Conservation (phyloP, 1,284 basidiomycete genomes). For the Irpex sp. region DNA sequence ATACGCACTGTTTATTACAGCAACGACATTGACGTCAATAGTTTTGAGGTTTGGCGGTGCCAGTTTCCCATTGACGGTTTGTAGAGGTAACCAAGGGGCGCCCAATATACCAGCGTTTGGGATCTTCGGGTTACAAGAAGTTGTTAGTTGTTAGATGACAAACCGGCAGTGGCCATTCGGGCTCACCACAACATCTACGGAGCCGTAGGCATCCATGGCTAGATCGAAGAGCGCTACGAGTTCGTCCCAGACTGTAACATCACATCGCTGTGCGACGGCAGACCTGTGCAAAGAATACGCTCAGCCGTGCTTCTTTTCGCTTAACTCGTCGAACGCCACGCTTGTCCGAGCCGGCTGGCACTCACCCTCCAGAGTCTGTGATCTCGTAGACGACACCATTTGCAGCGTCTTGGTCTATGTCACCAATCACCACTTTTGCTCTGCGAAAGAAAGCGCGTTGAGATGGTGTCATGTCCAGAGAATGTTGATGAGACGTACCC, state of each 20-base stretch:
- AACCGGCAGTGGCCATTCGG: not conserved
- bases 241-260: slow-evolving; percentile 55
- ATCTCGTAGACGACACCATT: slow-evolving; percentile 41
- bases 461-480: not conserved
- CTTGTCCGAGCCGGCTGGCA: not conserved
- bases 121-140: slow-evolving; percentile 29
- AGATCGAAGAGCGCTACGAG: slow-evolving; percentile 51
- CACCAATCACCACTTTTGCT: slow-evolving; percentile 55
- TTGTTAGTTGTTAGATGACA: not conserved
- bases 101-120: slow-evolving; percentile 55
- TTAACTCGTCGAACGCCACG: too few relatives aligned
- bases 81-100: slow-evolving; percentile 31
- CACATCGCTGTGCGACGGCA: slow-evolving; percentile 41
- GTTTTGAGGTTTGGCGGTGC: slow-evolving; percentile 43
- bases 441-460: slow-evolving; percentile 25
- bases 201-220: slow-evolving; percentile 40
- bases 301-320: not conserved
- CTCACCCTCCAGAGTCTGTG: slow-evolving; percentile 42
- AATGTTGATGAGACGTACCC: not conserved
- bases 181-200: slow-evolving; percentile 49
- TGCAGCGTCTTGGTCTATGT: slow-evolving; percentile 39
- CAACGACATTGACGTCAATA: slow-evolving; percentile 50
- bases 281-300: slow-evolving; percentile 28
- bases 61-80: slow-evolving; percentile 35
- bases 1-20: slow-evolving; percentile 45